A percentile compares a stretch with the other conserved stretches of the same genome.
Conservation (phyloP, 208 protist species). For the Strigomonas culicis region DNA sequence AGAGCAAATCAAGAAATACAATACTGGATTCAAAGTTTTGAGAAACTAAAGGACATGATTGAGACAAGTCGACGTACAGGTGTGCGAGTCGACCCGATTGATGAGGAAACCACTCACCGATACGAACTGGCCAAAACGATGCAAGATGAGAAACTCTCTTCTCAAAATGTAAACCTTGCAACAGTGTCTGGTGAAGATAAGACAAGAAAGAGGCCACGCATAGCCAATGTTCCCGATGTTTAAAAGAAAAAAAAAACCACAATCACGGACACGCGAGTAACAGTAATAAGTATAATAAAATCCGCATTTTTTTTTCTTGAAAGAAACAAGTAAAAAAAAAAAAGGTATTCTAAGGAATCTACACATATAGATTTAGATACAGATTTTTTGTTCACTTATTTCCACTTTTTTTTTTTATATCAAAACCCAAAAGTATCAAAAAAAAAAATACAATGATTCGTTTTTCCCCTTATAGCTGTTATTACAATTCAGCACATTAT, state of each 20-base stretch:
- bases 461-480: too few relatives aligned
- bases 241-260: background rate
- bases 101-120: slow-evolving; percentile 37
- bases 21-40: slow-evolving; percentile 79
- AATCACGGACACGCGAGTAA: too few relatives aligned
- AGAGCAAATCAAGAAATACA: slow-evolving; percentile 62
- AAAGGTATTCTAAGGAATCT: background rate
- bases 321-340: too few relatives aligned
- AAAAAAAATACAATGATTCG: too few relatives aligned
- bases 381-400: slow-evolving; percentile 2
- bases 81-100: slow-evolving; percentile 32
- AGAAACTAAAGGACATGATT: slow-evolving; percentile 67
- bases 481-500: too few relatives aligned
- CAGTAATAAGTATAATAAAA: too few relatives aligned
- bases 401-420: slow-evolving; percentile 8
- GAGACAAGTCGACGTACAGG: slow-evolving; percentile 27
- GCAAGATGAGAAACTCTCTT: too few relatives aligned
- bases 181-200: slow-evolving; percentile 19
- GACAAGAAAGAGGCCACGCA: slow-evolving; percentile 18
- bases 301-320: too few relatives aligned
- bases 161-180: background rate
- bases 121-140: slow-evolving; percentile 44
- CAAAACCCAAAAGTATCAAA: too few relatives aligned
- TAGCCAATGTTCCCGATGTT: background rate
- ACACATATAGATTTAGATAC: slow-evolving; percentile 1